phyloP scores from a whole-genome alignment of 129 eudicot species.

The Arctium lappa region DNA sequence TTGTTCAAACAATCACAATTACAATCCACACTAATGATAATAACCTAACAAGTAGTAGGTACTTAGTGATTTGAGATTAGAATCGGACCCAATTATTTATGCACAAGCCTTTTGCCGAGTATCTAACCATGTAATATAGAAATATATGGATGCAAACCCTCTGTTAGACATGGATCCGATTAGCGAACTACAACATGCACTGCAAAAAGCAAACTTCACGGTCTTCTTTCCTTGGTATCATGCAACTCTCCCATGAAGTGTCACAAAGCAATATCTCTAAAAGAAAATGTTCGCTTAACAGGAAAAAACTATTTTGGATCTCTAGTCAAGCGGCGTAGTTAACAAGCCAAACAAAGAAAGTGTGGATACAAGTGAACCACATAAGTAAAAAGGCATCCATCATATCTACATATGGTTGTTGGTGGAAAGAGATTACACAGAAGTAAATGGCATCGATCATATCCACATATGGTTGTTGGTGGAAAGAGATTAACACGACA shows the following conservation, averaged over 20 bases:
- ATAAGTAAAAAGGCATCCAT: neutral
- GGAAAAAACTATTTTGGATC: neutral
- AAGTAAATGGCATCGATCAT: neutral
- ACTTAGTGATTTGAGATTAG: neutral
- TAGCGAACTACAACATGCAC: neutral
- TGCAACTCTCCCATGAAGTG: neutral
- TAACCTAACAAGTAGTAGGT: neutral
- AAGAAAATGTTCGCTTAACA: neutral
- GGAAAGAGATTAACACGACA: neutral
- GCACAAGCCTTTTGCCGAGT: neutral
- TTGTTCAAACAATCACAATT: conserved; percentile 13
- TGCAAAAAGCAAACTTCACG: neutral
- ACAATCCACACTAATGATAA: conserved; percentile 8
- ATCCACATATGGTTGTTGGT: neutral
- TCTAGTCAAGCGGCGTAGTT: neutral
- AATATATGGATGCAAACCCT: neutral
- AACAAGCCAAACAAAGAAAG: neutral
- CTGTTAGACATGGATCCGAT: neutral
- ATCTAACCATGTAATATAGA: neutral
- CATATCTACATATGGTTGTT: neutral
- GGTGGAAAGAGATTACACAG: neutral
- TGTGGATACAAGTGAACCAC: neutral
- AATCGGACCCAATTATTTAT: neutral
- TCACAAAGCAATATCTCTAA: neutral
- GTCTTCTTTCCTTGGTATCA: neutral